phyloP scores from a whole-genome alignment of 257 asterid genomes.

The Thymus quinquecostatus region DNA sequence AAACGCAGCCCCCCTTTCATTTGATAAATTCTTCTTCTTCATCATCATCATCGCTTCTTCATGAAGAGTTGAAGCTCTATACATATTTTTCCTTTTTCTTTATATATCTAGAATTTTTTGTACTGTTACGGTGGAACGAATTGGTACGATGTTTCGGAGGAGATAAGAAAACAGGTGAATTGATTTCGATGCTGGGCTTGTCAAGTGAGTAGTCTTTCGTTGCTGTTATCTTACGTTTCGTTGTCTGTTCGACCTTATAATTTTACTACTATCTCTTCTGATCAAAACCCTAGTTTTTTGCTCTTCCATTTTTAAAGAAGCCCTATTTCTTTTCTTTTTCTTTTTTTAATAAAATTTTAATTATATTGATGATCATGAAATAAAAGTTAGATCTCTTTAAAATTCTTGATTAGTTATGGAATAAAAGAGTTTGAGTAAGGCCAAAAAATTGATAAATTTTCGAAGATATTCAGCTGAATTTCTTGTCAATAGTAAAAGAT shows the following conservation, averaged over 20 bases:
- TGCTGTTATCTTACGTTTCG: slow-evolving; percentile 57
- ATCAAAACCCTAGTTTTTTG: slow-evolving; percentile 42
- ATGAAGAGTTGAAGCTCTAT: no score
- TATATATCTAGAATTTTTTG: background rate
- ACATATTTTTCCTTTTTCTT: background rate
- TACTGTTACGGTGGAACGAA: background rate
- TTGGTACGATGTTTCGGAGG: background rate
- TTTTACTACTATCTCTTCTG: background rate
- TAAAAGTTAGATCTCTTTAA: no score
- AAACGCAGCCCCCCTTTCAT: background rate
- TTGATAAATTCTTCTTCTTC: background rate
- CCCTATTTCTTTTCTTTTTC: background rate
- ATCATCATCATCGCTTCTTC: background rate
- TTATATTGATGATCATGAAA: no score
- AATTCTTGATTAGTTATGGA: no score
- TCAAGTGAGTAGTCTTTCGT: slow-evolving; percentile 57
- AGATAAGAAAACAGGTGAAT: slow-evolving; percentile 39
- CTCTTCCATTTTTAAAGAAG: background rate
- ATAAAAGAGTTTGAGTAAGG: no score
- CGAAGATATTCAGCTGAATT: no score
- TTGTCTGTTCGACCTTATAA: slow-evolving; percentile 87
- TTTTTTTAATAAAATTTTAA: no score
- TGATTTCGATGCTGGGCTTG: slow-evolving; percentile 63
- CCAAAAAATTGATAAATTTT: no score
- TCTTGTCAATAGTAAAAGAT: no score